Evolutionary conservation across 1,139 yeast species (phyloP), one percentile per base, ranked within the genome.

Genomic region (Trichomonascaceae sp.): DNA sequence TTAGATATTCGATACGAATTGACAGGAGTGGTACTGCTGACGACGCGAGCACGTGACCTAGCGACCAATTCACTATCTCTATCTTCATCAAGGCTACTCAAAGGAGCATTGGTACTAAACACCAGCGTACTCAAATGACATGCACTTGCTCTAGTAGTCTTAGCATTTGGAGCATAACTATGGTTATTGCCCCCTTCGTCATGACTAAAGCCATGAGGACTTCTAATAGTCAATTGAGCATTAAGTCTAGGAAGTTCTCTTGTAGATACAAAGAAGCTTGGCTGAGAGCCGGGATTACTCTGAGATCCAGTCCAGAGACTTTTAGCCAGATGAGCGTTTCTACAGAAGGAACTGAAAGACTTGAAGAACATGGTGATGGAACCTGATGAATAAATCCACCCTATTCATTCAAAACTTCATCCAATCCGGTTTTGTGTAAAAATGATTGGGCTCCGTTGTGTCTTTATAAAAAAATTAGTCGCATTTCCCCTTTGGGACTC

Each of bases 231-330:
- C 22, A 72, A 62, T 60, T 70, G 75, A 8, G 67, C 63, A 60
- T 72, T 74, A 56, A 71, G 75, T 22, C 75, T 65, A 36, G 69
- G 68, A 48, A 71, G 66, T 57, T 72, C 74, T 49, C 66, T 69
- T 3, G 76, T 73, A 15, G 75, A 66, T 44, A 71, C 68, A 54
- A 73, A 73, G 57, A 73, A 73, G 12, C 70, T 67, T 52, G 69
- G 70, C 53, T 65, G 66, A 6, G 66, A 54, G 5, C 66, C 43
- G 30, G 61, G 61, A 51, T 61, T 58, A 38, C 53, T 51, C 17
- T 47, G 43, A 52, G 58, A 48, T 4, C 66, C 55, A 17, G 66
- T 57, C 69, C 72, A 70, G 32, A 71, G 58, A 51, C 65, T 63
- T 56, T 69, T 66, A 10, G 74, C 72, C 47, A 71, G 59, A 47